Base-by-base conservation (phyloP, 1,284 basidiomycete species). In the Naganishia sp. region DNA sequence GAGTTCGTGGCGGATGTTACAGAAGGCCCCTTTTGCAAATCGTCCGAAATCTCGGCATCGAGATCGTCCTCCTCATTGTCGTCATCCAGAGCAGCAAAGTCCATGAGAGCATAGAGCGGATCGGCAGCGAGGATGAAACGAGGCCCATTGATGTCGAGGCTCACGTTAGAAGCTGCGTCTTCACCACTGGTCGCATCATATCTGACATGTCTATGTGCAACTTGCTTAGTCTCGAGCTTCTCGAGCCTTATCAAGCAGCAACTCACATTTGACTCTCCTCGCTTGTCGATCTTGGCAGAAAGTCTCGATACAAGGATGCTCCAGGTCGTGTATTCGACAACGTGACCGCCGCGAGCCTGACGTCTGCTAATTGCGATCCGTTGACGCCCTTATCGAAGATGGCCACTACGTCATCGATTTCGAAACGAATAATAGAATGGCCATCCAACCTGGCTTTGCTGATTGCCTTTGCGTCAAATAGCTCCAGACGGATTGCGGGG, bases 61-160 rank as follows among this genome's bases (percentile, higher is more conserved):
- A 72, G 65, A 5, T 67, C 72, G 4, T 71, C 61, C 25, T 13
- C 18, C 21, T 25, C 21, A n/a, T 73, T 69, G 3, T 77, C 68
- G 13, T 73, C 70, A 39, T 61, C 47, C 32, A 35, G 25, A 6
- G 35, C 84, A 75, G 95, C 91, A 79, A 97, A 99, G 67, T 89
- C 86, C 39, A 94, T 81, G 41, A 99, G 81, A 1, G 90, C 89
- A 73, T 97, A 91, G 42, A 99, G 84, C 0, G 93, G 95, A 71
- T 98, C 94, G 25, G 97, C 83, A 4, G 96, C 89, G 72, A 99
- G 92, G 69, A 99, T 92, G 72, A 99, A 84, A 73, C 91, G 88
- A 6, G 96, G 96, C 39, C 90, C 93, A 76, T 99, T 96, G 43
- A 99, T 83, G 0, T 93, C 94, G 67, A 99, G 85, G 3, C 88